Evolutionary conservation across 768 basidiomycete species (phyloP).

Genomic region (Leccinum uliginosum): DNA sequence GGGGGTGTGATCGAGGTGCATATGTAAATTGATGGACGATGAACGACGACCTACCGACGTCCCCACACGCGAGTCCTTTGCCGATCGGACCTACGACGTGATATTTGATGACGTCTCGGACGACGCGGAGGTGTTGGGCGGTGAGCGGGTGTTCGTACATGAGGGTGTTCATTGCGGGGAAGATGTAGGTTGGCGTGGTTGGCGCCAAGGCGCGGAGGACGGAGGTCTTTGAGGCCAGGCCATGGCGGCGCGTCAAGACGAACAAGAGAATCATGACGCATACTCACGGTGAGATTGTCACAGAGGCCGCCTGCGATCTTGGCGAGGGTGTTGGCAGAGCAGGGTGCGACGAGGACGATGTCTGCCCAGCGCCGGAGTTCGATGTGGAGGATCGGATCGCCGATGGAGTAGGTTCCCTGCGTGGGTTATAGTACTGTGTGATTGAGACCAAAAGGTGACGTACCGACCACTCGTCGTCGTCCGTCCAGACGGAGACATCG

Average conservation of each 20-base stretch:
- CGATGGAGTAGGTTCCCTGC: slow-evolving; percentile 69
- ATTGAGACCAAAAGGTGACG: not conserved
- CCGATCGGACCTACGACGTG: slow-evolving; percentile 82
- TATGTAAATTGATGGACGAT: not conserved
- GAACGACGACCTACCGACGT: slow-evolving; percentile 57
- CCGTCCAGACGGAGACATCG: not conserved
- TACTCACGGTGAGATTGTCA: slow-evolving; percentile 83
- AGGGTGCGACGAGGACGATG: slow-evolving; percentile 90
- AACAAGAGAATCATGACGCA: not conserved
- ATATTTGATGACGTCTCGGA: slow-evolving; percentile 78
- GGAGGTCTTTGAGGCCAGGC: slow-evolving; percentile 47
- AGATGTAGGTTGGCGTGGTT: slow-evolving; percentile 81
- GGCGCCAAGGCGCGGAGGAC: slow-evolving; percentile 84
- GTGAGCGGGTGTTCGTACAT: slow-evolving; percentile 98
- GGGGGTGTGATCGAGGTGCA: not conserved
- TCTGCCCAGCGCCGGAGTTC: slow-evolving; percentile 95
- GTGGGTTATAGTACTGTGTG: too few relatives aligned
- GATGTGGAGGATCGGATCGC: slow-evolving; percentile 92
- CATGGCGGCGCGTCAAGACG: not conserved
- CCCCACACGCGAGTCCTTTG: slow-evolving; percentile 87
- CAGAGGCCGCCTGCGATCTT: slow-evolving; percentile 86
- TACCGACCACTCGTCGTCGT: not conserved
- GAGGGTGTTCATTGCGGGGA: slow-evolving; percentile 98
- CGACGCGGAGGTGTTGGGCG: slow-evolving; percentile 69
- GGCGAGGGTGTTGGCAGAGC: slow-evolving; percentile 93